A percentile compares a stretch with the other conserved stretches of the same genome.
phyloP scores from a whole-genome alignment of 2,329 filamentous ascomycete species.

The Stemphylium beticola region DNA sequence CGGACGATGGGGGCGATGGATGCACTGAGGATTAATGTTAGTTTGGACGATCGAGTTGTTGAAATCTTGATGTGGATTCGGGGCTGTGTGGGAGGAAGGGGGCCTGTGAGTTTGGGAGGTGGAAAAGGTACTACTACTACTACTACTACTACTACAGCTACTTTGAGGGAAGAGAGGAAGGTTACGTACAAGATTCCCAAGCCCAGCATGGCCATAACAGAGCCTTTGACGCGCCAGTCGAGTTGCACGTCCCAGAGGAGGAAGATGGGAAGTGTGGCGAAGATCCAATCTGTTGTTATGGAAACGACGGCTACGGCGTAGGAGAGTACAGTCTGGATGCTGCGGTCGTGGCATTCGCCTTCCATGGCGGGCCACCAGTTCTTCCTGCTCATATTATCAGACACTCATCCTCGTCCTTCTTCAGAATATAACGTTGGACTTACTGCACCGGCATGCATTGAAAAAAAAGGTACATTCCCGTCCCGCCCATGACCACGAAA shows the following conservation, averaged over 20 bases:
- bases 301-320: constrained; percentile 11
- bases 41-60: not conserved
- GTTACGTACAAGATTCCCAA: constrained; percentile 8
- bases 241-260: constrained; percentile 11
- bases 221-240: constrained; percentile 12
- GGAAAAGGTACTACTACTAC: too few relatives aligned
- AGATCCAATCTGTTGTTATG: constrained; percentile 11
- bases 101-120: too few relatives aligned
- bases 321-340: constrained; percentile 6
- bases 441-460: constrained; percentile 10
- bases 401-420: not conserved
- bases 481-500: constrained; percentile 10
- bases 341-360: constrained; percentile 4
- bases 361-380: constrained; percentile 3
- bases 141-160: too few relatives aligned
- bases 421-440: not conserved
- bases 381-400: not conserved
- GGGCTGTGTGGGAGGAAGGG: not conserved
- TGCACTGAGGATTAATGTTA: not conserved
- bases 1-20: constrained; percentile 13
- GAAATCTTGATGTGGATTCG: too few relatives aligned
- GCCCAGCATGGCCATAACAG: constrained; percentile 9
- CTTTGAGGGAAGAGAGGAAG: not conserved
- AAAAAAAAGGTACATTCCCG: constrained; percentile 10
- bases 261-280: constrained; percentile 10